These are phyloP conservation scores for Hypoxylon cercidicola DNA, from an alignment of 495 filamentous ascomycete genomes.

Conservation along the genomic window DNA sequence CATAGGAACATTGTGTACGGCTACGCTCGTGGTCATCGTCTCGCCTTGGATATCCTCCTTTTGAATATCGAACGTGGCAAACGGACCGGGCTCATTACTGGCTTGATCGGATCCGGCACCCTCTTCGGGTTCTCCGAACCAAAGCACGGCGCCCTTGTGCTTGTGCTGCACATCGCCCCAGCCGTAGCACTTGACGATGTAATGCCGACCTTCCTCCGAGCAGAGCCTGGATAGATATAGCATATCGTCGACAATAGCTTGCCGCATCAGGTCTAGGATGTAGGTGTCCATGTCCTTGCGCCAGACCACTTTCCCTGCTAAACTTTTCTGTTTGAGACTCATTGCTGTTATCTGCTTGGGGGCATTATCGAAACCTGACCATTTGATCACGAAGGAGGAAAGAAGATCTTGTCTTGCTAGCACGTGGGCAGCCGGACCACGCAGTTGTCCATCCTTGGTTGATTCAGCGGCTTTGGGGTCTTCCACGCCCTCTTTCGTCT, in stretches of 20 bases:
- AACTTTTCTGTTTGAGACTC: background rate
- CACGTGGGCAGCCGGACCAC: slow-evolving; percentile 21
- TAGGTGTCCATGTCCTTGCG: slow-evolving; percentile 74
- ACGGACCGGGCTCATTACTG: slow-evolving; percentile 24
- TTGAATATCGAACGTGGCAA: slow-evolving; percentile 46
- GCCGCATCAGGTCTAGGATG: slow-evolving; percentile 63
- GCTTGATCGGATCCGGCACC: background rate
- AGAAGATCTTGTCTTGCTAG: slow-evolving; percentile 42
- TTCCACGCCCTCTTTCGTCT: background rate
- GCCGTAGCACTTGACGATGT: slow-evolving; percentile 46
- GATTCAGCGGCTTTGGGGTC: background rate
- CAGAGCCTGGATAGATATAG: slow-evolving; percentile 44
- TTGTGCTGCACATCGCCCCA: slow-evolving; percentile 50
- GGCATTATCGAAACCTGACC: slow-evolving; percentile 1
- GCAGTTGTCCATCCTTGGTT: background rate
- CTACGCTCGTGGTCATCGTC: slow-evolving; percentile 37
- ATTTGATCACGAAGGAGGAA: slow-evolving; percentile 7
- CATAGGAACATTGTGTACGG: slow-evolving; percentile 55
- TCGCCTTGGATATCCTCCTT: slow-evolving; percentile 29
- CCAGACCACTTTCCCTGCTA: slow-evolving; percentile 59
- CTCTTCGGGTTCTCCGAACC: slow-evolving; percentile 40
- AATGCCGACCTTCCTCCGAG: slow-evolving; percentile 39
- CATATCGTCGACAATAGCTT: slow-evolving; percentile 55
- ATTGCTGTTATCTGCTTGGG: slow-evolving; percentile 11
- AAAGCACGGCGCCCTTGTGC: slow-evolving; percentile 52